Base-by-base conservation (phyloP, 208 protist species). In the Trypanosoma platydactyli region DNA sequence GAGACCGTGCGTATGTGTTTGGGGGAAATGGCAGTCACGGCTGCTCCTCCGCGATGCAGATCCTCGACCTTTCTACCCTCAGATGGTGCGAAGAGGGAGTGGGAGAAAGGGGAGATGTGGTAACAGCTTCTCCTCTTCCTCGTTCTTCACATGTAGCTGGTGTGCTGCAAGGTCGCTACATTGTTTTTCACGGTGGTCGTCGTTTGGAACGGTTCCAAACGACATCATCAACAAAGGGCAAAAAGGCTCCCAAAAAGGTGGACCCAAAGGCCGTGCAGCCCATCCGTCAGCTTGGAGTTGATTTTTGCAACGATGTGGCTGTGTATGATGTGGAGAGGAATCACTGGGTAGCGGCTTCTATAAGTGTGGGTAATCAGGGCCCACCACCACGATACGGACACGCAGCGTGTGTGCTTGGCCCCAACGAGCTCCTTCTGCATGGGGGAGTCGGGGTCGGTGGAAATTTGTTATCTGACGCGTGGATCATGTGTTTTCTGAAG, bases 181-280 rank as follows among this genome's bases (percentile, higher is more conserved):
- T 94, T 30, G 48, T 92, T 46, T 46, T 92, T 30, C 73, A 84
- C 40, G 83, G 89, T 44, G 89, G 89, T 15, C 80, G 85, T 5
- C 73, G 80, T 41, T 60, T 89, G 41, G 54, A 60, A 15, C 53
- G 52, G 9, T 16, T 15, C 12, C 44, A 49, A 61, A n/a, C 5
- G 29, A 20, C 38, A 3, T 7, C 18, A n/a, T 66, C 60, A 2
- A 64, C 64, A 38, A 68, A 69, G 7, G 60, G 64, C 11, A 78
- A 38, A 38, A 38, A 38, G 33, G 33, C 33, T 38, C 33, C 9
- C 9, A 38, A 74, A 53, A 70, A 62, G 60, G 22, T 46, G 11
- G 58, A 63, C 50, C 52, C 58, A 49, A 57, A 56, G 38, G n/a
- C 45, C 22, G 15, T 52, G 7, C 38, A 48, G 20, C 5, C 58